Base-by-base conservation (phyloP, 257 asterid genomes). In the Solanum piurae region DNA sequence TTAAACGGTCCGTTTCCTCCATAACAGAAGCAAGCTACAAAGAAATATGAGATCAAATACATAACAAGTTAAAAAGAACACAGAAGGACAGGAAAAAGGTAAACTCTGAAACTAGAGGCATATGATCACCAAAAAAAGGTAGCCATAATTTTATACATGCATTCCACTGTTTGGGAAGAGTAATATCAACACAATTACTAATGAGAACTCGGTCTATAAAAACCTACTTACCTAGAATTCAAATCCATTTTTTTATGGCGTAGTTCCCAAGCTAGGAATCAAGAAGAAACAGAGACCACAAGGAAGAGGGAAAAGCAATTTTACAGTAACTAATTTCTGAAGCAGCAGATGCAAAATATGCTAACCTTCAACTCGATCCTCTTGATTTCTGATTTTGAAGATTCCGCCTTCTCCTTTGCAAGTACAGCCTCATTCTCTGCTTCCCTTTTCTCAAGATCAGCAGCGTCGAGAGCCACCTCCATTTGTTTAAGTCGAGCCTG, bases 291-390 rank as follows among this genome's bases (percentile, higher is more conserved):
- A 29, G 37, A 46, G 40, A 49, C 36, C 68, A 2, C 11, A 20
- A 10, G 42, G 85, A 80, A 80, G 68, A 80, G 27, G 37, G 20
- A 52, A 80, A 44, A 80, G 29, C 69, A 82, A 49, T 20, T 82
- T 29, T 49, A 82, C 42, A 82, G 85, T 18, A 49, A 62, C 33
- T 44, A 23, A 75, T 37, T 5, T 29, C 25, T 55, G 77, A 55
- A 46, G 55, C 84, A 46, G 14, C 46, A 64, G 20, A 64, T 84
- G 64, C 29, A 34, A 21, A 44, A 42, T 75, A 84, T 62, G 90
- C 98, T 90, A 87, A 97, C 99, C 98, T 92, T 92, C 92, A 91
- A 87, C 91, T 94, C 94, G 85, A 95, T 93, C 93, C 98, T 92
- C 93, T 91, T 94, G 91, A 92, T 90, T 91, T 97, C 98, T 58